Base-by-base conservation (phyloP, 805 yeast genomes). In the Tetrapisispora phaffii region DNA sequence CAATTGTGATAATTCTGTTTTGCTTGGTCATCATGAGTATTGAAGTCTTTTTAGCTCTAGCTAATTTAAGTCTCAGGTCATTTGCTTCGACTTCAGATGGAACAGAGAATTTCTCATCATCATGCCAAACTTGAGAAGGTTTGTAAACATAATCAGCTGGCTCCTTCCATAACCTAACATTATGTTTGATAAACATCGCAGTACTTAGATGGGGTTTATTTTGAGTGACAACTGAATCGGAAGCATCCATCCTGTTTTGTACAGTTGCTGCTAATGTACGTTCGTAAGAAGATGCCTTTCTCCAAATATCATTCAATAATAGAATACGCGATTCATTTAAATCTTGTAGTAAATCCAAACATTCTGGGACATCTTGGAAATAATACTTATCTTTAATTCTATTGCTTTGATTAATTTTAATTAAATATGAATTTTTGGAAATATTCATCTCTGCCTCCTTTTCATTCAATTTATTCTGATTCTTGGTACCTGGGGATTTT, bases 111-210 rank as follows among this genome's bases (percentile, higher is more conserved):
- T 75, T 68, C 51, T 87, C 96, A 63, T 93, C 97, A 58, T 93
- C 98, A 65, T 90, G 97, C 98, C 98, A 93, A 35, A 93, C 82
- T 26, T 88, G 80, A 22, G 95, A 81, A 1, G 97, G 96, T 50
- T 85, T 75, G 57, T 84, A 93, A 52, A 77, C 73, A 58, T 84
- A 86, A 66, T 90, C 97, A 7, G 69, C 70, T 1, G 97, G 97
- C 55, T 88, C 97, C 38, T 71, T 72, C 97, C 96, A 93, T 15
- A 69, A 70, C 17, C 67, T 65, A 22, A 74, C 50, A 61, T 93
- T 93, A 66, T 93, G 99, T 58, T 88, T 88, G 45, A 88, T 79
- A 64, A 80, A 93, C 97, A 93, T 90, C 29, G 85, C 81, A 0
- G 89, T 77, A 64, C 88, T 96, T 42, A 87, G 67, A 35, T 67